phyloP scores from a whole-genome alignment of 2,329 filamentous ascomycete species.

The Talaromyces sp. region DNA sequence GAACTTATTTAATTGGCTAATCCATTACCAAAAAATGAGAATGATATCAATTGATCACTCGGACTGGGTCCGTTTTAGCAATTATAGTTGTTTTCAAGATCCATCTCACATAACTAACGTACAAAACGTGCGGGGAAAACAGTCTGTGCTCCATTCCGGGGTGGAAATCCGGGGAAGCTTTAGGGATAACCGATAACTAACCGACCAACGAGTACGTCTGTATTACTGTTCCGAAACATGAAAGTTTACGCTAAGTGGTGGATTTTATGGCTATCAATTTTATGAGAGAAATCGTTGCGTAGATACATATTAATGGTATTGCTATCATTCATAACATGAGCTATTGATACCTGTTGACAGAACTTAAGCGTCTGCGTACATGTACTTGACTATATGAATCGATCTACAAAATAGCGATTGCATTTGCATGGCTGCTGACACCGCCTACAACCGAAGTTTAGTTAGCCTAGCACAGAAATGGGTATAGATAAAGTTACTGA shows the following conservation, averaged over 20 bases:
- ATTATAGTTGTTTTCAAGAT: not conserved
- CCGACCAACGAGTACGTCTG: not conserved
- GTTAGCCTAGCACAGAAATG: not conserved
- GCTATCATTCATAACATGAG: not conserved
- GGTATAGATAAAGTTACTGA: conserved; percentile 16
- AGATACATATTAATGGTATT: not conserved
- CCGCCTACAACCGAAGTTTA: not conserved
- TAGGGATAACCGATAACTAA: not conserved
- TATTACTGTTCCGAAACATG: too few relatives aligned
- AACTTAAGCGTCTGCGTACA: not conserved
- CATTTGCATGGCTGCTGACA: conserved; percentile 5
- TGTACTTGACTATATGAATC: not conserved
- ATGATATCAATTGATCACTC: not conserved
- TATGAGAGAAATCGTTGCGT: not conserved
- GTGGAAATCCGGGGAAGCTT: not conserved
- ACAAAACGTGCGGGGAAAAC: not conserved
- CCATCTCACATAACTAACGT: not conserved
- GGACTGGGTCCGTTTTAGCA: too few relatives aligned
- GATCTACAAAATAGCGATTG: not conserved
- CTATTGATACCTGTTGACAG: not conserved
- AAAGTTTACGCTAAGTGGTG: not conserved
- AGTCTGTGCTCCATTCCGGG: not conserved
- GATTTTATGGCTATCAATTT: not conserved
- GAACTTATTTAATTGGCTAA: not conserved
- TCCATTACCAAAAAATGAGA: not conserved